Base-by-base conservation (phyloP, 495 filamentous ascomycete genomes). In the Polyplosphaeria fusca region DNA sequence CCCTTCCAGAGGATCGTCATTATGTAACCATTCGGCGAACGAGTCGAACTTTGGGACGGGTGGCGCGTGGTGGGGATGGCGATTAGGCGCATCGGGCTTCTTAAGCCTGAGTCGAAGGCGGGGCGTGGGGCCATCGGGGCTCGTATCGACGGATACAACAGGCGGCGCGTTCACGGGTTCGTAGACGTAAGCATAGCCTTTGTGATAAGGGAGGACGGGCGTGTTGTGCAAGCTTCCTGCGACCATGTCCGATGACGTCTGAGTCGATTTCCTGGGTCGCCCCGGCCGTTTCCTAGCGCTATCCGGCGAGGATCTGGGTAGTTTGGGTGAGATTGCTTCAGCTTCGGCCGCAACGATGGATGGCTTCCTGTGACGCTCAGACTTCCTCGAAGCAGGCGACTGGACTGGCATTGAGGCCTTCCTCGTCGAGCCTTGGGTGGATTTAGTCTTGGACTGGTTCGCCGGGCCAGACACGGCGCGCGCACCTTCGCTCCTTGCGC, bases 1-100 rank as follows among this genome's bases (percentile, higher is more conserved):
- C 16, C 78, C 80, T 20, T 71, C 66, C 25, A 68, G 57, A 14
- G 65, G 65, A 45, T 77, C 77, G 45, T 78, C 76, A 24, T 66
- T 67, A 40, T 81, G 70, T 7, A 84, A 55, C 80, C 80, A 86
- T 52, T 84, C 80, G 27, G 69, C 67, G 47, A 86, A 83, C 0
- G 80, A 80, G 4, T 63, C 32, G 60, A 75, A 74, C 48, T 76
- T 76, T 18, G 74, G 73, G 40, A 67, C 66, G 13, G 68, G 55
- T 20, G 73, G 49, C 19, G 80, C 68, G 51, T 84, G 76, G 20
- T 71, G 73, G 19, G 81, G 81, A 54, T 83, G 77, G 26, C 55
- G 57, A 27, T 56, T 59, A 22, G 55, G 58, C 19, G 44, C 35
- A 11, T 59, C 50, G 12, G 54, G 53, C 25, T 35, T 57, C 37